Evolutionary conservation across 2,329 filamentous ascomycete genomes (phyloP), one percentile per base, ranked within the genome.

Genomic region (Penicillium sp.): DNA sequence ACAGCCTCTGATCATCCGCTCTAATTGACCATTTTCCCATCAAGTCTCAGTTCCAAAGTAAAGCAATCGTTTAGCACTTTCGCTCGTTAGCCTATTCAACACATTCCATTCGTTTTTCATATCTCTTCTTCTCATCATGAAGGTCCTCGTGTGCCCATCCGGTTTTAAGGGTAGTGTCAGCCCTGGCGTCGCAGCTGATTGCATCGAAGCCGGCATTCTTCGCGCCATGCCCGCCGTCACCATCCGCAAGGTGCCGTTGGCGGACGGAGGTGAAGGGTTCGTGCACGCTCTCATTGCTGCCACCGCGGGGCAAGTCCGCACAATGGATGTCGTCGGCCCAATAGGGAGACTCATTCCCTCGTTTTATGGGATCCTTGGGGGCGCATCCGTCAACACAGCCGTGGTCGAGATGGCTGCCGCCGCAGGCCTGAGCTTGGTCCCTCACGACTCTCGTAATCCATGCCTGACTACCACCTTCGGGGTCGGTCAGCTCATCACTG

Each of bases 241-340:
- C 1, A 69, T 84, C 45, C 78, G 73, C 54, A 85, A 84, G 67
- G 78, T 82, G 3, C 83, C 83, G 11, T 73, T 86, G 8, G 80
- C 84, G 3, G 84, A 85, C 66, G 84, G 83, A 3, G 83, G 83
- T 57, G 83, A 85, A 62, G 83, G 83, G 3, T 85, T 85, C 66
- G 81, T 80, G 19, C 72, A 74, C 7, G 81, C 81, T 19, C 70
- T 85, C 15, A 78, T 84, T 13, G 72, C 75, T 44, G 75, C 78
- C 4, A 81, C 81, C 0, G 70, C 71, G 3, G 83, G 83, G 4
- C 63, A 71, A 9, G 68, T 84, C 26, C 70, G 76, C 19, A 63
- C 72, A 0, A 49, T 78, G 38, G 67, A 68, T 7, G 79, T 85
- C 23, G 79, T 71, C 5, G 83, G 83, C 0, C 83, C 83, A 0